A percentile compares a stretch with the other conserved stretches of the same genome.
These are phyloP conservation scores for Pseudozyma thailandica DNA, from an alignment of 1,284 basidiomycete genomes.

Conservation along the genomic window DNA sequence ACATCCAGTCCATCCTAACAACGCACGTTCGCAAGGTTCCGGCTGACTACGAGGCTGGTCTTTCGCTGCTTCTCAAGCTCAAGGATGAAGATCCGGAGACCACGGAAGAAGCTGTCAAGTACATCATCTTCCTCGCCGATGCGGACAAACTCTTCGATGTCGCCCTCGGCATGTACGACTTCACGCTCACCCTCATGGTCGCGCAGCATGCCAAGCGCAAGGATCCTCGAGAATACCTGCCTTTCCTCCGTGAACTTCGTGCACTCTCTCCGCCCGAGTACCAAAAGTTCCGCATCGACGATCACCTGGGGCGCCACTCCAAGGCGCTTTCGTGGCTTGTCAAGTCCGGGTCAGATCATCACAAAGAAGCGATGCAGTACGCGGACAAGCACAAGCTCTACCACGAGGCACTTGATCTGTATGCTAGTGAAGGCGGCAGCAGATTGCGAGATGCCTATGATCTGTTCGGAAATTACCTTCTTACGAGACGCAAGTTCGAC, in stretches of 20 bases:
- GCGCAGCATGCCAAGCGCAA: conserved; percentile 96
- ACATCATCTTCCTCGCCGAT: conserved; percentile 97
- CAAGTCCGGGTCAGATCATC: conserved; percentile 78
- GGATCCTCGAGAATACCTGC: conserved; percentile 97
- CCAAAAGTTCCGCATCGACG: conserved; percentile 91
- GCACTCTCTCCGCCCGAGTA: conserved; percentile 79
- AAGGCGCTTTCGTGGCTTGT: conserved; percentile 82
- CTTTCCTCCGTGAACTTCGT: conserved; percentile 90
- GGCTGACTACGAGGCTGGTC: conserved; percentile 87
- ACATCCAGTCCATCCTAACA: conserved; percentile 89
- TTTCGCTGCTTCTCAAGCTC: conserved; percentile 80
- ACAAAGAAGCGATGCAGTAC: conserved; percentile 83
- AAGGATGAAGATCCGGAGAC: conserved; percentile 78
- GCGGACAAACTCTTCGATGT: conserved; percentile 91
- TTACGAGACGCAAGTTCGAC: conserved; percentile 82
- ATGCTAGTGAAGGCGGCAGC: conserved; percentile 17
- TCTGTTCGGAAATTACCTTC: conserved; percentile 87
- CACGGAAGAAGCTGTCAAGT: conserved; percentile 96
- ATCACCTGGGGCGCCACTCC: conserved; percentile 81
- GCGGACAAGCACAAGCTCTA: conserved; percentile 81
- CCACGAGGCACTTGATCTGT: conserved; percentile 53
- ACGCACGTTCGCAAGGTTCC: conserved; percentile 91
- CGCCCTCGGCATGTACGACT: conserved; percentile 98
- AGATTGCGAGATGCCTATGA: conserved; percentile 66
- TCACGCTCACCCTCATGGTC: conserved; percentile 91